A percentile compares a stretch with the other conserved stretches of the same genome.
Conservation (phyloP, 2,329 filamentous ascomycete genomes). For the Didymella pomorum region DNA sequence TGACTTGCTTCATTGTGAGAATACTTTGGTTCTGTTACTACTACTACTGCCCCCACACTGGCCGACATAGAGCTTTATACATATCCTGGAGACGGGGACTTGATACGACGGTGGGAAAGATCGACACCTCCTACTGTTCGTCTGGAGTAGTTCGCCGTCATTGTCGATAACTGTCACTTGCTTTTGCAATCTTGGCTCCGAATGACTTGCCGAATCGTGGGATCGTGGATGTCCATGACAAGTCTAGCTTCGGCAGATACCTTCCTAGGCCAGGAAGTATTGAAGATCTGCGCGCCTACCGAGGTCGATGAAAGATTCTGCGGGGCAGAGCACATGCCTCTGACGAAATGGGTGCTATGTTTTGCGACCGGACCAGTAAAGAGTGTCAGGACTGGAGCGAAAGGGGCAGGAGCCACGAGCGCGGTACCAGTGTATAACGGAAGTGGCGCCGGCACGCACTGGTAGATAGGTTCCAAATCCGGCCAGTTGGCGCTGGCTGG, state of each 20-base stretch:
- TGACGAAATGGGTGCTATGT: background rate
- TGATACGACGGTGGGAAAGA: background rate
- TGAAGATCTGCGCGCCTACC: conserved; percentile 3
- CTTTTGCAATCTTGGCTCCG: background rate
- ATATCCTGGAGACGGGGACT: background rate
- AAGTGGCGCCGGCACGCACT: background rate
- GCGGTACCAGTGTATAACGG: background rate
- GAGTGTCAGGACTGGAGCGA: background rate
- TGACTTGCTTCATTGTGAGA: conserved; percentile 20
- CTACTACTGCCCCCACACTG: background rate
- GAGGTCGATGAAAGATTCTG: conserved; percentile 1
- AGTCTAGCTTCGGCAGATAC: conserved; percentile 4
- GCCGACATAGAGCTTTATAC: background rate
- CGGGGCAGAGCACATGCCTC: background rate
- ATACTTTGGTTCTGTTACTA: too few relatives aligned
- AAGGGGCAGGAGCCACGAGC: background rate
- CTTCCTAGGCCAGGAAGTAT: conserved; percentile 5
- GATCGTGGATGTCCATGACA: background rate
- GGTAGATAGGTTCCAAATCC: background rate
- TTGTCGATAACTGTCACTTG: background rate
- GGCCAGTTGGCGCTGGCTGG: background rate
- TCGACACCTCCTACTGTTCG: background rate
- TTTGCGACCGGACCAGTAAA: background rate
- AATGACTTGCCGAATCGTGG: background rate
- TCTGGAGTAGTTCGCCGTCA: background rate